Evolutionary conservation across 345 rosid genomes (phyloP).

Genomic region (Populus davidiana): DNA sequence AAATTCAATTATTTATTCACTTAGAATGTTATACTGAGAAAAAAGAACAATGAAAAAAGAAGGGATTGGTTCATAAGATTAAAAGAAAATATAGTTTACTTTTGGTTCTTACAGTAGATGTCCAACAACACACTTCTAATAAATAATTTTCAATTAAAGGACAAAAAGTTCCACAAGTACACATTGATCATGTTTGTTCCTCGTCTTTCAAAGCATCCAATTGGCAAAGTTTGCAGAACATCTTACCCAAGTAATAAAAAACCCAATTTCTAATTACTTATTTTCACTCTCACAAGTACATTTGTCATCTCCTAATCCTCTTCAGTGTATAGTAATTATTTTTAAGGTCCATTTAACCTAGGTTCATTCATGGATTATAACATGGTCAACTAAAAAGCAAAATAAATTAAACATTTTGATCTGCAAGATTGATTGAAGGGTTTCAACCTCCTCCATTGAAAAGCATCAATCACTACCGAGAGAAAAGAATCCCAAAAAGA

Average conservation of each 20-base stretch:
- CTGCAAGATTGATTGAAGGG: not conserved
- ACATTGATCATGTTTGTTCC: not conserved
- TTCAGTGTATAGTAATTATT: not conserved
- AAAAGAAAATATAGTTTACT: not conserved
- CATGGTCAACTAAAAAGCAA: not conserved
- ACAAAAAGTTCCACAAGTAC: not conserved
- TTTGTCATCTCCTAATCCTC: not conserved
- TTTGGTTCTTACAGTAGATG: not conserved
- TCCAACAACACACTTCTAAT: not conserved
- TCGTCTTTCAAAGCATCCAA: not conserved
- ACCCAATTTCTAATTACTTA: not conserved
- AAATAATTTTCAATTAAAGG: not conserved
- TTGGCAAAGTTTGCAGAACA: not conserved
- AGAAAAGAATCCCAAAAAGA: not conserved
- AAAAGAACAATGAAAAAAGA: not conserved
- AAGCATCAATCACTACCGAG: not conserved
- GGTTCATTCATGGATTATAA: not conserved
- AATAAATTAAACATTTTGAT: too few relatives aligned
- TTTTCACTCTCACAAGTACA: not conserved
- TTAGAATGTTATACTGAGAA: not conserved
- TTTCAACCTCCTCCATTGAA: not conserved
- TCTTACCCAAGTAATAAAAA: not conserved
- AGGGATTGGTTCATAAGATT: not conserved
- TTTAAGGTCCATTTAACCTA: not conserved
- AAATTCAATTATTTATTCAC: not conserved